Percentiles rank a stretch among this genome's conserved stretches.
These are phyloP conservation scores for Neurospora sp. DNA, from an alignment of 495 filamentous ascomycete species.

Conservation along the genomic window DNA sequence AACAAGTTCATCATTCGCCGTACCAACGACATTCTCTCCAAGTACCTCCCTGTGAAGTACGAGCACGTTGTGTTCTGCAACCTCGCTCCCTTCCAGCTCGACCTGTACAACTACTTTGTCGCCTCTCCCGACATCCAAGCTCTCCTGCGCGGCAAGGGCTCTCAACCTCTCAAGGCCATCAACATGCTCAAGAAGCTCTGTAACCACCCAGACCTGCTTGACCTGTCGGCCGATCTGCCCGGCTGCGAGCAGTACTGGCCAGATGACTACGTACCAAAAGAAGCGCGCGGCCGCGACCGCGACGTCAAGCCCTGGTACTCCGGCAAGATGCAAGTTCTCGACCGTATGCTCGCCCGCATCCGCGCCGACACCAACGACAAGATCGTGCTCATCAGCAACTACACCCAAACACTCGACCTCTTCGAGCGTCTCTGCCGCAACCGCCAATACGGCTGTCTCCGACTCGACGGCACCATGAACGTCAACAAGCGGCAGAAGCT, in stretches of 20 bases:
- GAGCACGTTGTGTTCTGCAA: constrained; percentile 99
- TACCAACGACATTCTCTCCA: constrained; percentile 95
- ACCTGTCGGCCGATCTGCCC: constrained; percentile 73
- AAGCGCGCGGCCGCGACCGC: constrained; percentile 76
- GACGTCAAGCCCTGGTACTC: constrained; percentile 95
- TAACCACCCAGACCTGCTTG: constrained; percentile 93
- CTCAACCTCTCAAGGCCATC: constrained; percentile 93
- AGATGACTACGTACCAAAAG: constrained; percentile 80
- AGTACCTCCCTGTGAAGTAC: constrained; percentile 97
- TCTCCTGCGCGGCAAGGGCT: constrained; percentile 86
- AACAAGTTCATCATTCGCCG: constrained; percentile 99
- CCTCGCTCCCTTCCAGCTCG: constrained; percentile 81
- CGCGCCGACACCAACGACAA: constrained; percentile 97
- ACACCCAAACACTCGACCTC: constrained; percentile 91
- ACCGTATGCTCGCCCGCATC: constrained; percentile 96
- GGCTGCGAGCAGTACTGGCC: constrained; percentile 78
- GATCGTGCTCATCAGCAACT: constrained; percentile 98
- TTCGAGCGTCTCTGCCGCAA: constrained; percentile 86
- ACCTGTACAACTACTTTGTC: constrained; percentile 94
- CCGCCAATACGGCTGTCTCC: constrained; percentile 72
- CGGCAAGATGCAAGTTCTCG: constrained; percentile 96
- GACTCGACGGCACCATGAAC: constrained; percentile 94
- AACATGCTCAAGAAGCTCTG: constrained; percentile 95
- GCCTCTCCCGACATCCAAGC: constrained; percentile 90
- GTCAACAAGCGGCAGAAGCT: constrained; percentile 94